Base-by-base conservation (phyloP, 176 grass and related monocot species). In the Calamus simplicifolius region DNA sequence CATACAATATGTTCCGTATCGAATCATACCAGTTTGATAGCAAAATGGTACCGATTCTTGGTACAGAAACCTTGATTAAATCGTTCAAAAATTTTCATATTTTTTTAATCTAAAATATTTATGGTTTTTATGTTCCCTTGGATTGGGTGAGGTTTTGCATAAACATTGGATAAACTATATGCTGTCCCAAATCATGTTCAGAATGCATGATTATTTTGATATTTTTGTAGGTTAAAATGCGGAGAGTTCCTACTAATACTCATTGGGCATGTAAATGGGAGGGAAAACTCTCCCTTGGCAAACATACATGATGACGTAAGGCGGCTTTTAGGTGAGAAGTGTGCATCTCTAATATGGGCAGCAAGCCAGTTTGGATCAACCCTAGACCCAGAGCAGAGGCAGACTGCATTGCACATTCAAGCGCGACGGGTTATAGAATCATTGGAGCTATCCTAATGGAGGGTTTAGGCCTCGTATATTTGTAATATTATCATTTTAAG, bases 281-380 rank as follows among this genome's bases (percentile, higher is more conserved):
- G 58, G 29, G 93, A 98, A 75, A 98, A 75, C 59, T 81, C 93
- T 58, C 93, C 87, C 27, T 64, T 84, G 67, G 69, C 75, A 48
- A 71, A 73, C 51, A 81, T 98, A 79, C 75, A 83, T 18, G 88
- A 98, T 48, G 87, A 92, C 57, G 82, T 92, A 69, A 76, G 70
- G 49, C 69, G 59, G 58, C 64, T 80, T 25, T 82, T 98, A 35
- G 81, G 81, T 13, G 93, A 92, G 79, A 76, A 89, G 57, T 98
- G 93, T 0, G 88, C 93, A 3, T 92, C 88, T 0, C 73, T 98
- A 12, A 73, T 92, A 63, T 92, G 93, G 93, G 93, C 84, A 17
- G 93, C 93, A 4, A 92, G 93, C 70, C 67, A 84, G 31, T 98
- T 98, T 17, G 87, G 93, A 52, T 98, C 88, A 65, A 98, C 93